Evolutionary conservation across 2,329 filamentous ascomycete genomes (phyloP).

Genomic region (Paraconiothyrium sp.): DNA sequence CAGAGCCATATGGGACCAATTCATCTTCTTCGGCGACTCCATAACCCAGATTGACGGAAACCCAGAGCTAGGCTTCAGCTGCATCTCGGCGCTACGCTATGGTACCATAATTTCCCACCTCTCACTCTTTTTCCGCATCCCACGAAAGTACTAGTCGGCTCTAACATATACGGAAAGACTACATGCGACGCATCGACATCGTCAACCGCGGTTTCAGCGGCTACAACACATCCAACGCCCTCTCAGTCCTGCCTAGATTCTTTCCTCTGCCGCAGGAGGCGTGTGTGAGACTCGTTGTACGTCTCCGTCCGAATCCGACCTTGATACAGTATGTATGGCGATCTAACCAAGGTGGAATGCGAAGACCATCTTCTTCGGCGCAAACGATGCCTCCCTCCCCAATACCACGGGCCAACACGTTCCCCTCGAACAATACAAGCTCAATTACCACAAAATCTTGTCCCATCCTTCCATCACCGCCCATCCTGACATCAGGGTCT

Average conservation of each 20-base stretch:
- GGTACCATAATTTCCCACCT: neutral
- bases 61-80: constrained; percentile 18
- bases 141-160: neutral
- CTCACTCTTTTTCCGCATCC: neutral
- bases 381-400: constrained; percentile 22
- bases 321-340: neutral
- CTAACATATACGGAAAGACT: constrained; percentile 10
- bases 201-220: constrained; percentile 21
- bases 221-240: constrained; percentile 22
- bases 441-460: constrained; percentile 14
- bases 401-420: constrained; percentile 23
- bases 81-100: neutral
- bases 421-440: constrained; percentile 12
- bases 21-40: constrained; percentile 21
- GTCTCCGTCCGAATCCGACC: neutral
- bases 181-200: constrained; percentile 19
- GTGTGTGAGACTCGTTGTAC: constrained; percentile 15
- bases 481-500: constrained; percentile 13
- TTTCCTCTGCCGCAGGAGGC: constrained; percentile 17
- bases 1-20: constrained; percentile 11
- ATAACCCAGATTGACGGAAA: constrained; percentile 22
- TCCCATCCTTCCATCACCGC: constrained; percentile 13
- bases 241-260: constrained; percentile 17
- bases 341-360: neutral
- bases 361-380: constrained; percentile 22